Evolutionary conservation across 306 rosid species (phyloP).

Genomic region (Acmispon strigosus): DNA sequence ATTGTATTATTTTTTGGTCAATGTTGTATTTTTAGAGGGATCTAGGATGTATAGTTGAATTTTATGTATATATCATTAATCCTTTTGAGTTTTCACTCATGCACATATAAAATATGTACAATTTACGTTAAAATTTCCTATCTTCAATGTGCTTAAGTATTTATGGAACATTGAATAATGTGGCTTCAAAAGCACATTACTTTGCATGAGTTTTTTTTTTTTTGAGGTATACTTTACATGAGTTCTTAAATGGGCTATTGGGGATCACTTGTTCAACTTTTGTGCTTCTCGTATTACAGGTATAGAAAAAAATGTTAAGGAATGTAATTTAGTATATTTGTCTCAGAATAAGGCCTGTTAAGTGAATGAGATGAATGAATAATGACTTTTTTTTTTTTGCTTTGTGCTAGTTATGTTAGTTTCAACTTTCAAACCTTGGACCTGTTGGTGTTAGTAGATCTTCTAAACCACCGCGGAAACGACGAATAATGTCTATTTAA

Average conservation of each 20-base stretch:
- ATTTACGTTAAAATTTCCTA: background rate
- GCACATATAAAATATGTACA: background rate
- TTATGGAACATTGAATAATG: background rate
- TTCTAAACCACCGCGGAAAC: too few relatives aligned
- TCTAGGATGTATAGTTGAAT: constrained; percentile 27
- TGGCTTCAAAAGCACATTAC: too few relatives aligned
- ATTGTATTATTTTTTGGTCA: background rate
- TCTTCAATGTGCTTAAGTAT: background rate
- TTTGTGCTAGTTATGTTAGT: too few relatives aligned
- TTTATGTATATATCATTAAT: constrained; percentile 25
- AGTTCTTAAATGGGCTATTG: background rate
- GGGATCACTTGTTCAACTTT: background rate
- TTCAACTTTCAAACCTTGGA: too few relatives aligned
- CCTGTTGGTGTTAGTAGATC: too few relatives aligned
- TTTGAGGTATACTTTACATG: too few relatives aligned
- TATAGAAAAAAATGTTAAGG: too few relatives aligned
- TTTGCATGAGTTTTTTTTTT: background rate
- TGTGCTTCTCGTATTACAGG: background rate
- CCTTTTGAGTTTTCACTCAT: background rate
- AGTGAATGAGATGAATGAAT: too few relatives aligned
- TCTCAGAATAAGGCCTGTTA: too few relatives aligned
- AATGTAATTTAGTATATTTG: too few relatives aligned
- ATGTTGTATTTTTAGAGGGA: background rate
- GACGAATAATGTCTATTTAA: too few relatives aligned
- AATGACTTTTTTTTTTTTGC: too few relatives aligned